These are phyloP conservation scores for Botrytis medusae DNA, from an alignment of 2,329 filamentous ascomycete species.

Conservation along the genomic window DNA sequence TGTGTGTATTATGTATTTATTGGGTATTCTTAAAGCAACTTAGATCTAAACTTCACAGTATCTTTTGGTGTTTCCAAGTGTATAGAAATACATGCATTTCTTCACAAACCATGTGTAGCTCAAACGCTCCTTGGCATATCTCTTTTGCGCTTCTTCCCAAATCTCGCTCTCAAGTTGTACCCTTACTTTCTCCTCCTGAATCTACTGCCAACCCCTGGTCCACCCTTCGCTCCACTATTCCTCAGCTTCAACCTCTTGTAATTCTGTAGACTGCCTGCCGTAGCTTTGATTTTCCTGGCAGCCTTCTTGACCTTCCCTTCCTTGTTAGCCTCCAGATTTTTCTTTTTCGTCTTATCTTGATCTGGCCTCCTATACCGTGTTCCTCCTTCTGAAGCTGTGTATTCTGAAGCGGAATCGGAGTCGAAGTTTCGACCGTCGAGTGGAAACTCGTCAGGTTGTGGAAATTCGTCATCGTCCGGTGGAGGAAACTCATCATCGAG, in stretches of 20 bases:
- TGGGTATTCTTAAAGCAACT: background rate
- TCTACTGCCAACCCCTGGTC: conserved; percentile 55
- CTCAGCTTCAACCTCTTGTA: conserved; percentile 65
- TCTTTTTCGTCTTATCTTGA: conserved; percentile 31
- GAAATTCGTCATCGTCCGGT: conserved; percentile 1
- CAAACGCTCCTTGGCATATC: background rate
- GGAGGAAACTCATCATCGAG: conserved; percentile 22
- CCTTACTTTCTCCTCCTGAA: conserved; percentile 53
- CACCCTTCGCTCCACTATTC: conserved; percentile 62
- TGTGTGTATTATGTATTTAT: background rate
- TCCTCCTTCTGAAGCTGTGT: conserved; percentile 41
- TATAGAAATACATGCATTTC: background rate
- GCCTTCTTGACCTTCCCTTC: conserved; percentile 51
- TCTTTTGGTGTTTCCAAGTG: background rate
- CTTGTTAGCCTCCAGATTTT: conserved; percentile 33
- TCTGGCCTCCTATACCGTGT: conserved; percentile 39
- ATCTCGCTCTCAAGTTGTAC: background rate
- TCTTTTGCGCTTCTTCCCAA: background rate
- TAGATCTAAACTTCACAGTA: background rate
- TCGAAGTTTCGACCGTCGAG: conserved; percentile 38
- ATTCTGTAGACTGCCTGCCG: conserved; percentile 58
- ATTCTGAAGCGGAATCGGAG: conserved; percentile 37
- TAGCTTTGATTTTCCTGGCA: conserved; percentile 60
- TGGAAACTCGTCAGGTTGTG: conserved; percentile 22
- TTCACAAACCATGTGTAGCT: background rate